Base-by-base conservation (phyloP, 352 stramenopile species). In the Plasmopara halstedii region DNA sequence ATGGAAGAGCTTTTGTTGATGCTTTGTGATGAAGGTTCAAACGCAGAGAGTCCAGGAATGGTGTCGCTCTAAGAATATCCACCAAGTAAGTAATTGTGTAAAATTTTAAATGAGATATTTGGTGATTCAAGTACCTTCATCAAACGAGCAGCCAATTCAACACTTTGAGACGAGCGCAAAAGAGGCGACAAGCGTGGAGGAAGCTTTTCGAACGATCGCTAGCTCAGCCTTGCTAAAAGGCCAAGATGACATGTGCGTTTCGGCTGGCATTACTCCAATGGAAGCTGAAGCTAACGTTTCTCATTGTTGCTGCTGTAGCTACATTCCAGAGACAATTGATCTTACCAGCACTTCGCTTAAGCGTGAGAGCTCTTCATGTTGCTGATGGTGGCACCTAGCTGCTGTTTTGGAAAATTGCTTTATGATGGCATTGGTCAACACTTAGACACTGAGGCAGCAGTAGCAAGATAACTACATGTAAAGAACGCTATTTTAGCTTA, bases 101-200 rank as follows among this genome's bases (percentile, higher is more conserved):
- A 3, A 33, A 15, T 18, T 39, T 32, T 4, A 21, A 4, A 18
- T 42, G 21, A 22, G 6, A 22, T 20, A 7, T 2, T 6, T 17
- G 4, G n/a, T 52, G 9, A 26, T 20, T 20, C 34, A 14, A 41
- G n/a, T 8, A 42, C 4, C 10, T 37, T 22, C 19, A 11, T 9
- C 32, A 10, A 4, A 35, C 33, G n/a, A n/a, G 20, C 40, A 94
- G 70, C 73, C 79, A 9, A 93, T 99, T 55, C 77, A 95, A 45
- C 96, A 98, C 65, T 98, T 97, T 74, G 95, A 99, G 67, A 98
- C 95, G 25, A 98, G 94, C 41, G 97, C 97, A 1, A 99, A 99
- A 59, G 94, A 97, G 40, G 89, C 91, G 2, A 88, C 93, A 35
- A 98, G 96, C 67, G 96, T 99, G 13, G 95, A 99, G 53, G 89